phyloP scores from a whole-genome alignment of 2,329 filamentous ascomycete genomes.

The Didymella keratinophila region DNA sequence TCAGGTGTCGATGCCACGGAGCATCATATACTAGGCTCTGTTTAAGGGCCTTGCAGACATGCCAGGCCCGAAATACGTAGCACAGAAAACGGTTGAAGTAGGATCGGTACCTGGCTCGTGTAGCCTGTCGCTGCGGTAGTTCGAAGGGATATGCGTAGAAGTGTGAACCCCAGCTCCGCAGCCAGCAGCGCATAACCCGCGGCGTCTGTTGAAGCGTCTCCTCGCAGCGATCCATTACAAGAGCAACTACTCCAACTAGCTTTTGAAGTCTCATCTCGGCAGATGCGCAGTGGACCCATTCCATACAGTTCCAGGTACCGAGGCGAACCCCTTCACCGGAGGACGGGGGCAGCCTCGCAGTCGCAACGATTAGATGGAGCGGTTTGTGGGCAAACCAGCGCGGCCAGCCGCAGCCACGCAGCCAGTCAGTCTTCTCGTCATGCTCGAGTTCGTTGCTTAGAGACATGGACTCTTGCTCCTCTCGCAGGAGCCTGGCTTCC shows the following conservation, averaged over 20 bases:
- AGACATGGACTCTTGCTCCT: not conserved
- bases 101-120: no score
- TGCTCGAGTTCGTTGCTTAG: constrained; percentile 3
- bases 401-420: not conserved
- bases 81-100: no score
- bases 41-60: not conserved
- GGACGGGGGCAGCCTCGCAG: not conserved
- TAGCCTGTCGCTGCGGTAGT: no score
- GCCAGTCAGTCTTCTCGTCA: not conserved
- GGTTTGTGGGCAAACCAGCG: constrained; percentile 2
- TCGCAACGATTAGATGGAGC: constrained; percentile 3
- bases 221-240: no score
- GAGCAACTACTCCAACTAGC: no score
- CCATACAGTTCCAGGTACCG: not conserved
- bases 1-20: no score
- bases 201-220: no score
- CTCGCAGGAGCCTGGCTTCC: not conserved
- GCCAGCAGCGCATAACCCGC: no score
- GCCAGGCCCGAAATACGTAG: no score
- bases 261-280: no score
- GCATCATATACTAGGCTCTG: not conserved
- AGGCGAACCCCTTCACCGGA: not conserved
- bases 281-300: not conserved
- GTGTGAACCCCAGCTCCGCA: no score
- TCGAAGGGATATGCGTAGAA: no score